A percentile compares a stretch with the other conserved stretches of the same genome.
phyloP scores from a whole-genome alignment of 2,329 filamentous ascomycete genomes.

The Cytospora mali region DNA sequence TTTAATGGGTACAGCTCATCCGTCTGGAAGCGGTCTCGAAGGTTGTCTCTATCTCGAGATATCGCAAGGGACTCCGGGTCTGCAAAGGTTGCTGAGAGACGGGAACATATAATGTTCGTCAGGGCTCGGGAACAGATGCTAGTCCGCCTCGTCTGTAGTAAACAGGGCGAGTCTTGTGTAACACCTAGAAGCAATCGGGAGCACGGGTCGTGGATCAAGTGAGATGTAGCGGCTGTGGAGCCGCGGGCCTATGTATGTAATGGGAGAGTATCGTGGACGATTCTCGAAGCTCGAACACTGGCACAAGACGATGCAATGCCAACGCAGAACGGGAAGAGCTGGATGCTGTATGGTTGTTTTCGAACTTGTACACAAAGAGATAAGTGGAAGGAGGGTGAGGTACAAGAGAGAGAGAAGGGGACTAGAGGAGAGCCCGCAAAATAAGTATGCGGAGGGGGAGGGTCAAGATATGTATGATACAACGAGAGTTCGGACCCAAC shows the following conservation, averaged over 20 bases:
- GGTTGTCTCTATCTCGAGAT: slow-evolving; percentile 10
- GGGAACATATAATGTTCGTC: slow-evolving; percentile 27
- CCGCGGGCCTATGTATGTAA: slow-evolving; percentile 26
- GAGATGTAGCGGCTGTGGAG: slow-evolving; percentile 27
- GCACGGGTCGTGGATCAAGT: slow-evolving; percentile 17
- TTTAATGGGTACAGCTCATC: slow-evolving; percentile 18
- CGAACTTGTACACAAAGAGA: slow-evolving; percentile 18
- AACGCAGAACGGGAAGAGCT: slow-evolving; percentile 28
- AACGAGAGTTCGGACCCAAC: slow-evolving; percentile 20
- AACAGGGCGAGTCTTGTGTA: slow-evolving; percentile 29
- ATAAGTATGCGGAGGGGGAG: slow-evolving; percentile 25
- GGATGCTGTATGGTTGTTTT: slow-evolving; percentile 21
- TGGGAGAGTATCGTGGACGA: slow-evolving; percentile 20
- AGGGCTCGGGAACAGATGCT: slow-evolving; percentile 12
- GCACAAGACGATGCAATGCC: slow-evolving; percentile 29
- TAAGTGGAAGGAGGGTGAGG: slow-evolving; percentile 4
- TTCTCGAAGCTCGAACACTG: slow-evolving; percentile 25
- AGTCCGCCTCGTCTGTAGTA: slow-evolving; percentile 25
- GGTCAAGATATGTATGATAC: slow-evolving; percentile 29
- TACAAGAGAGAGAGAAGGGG: slow-evolving; percentile 4
- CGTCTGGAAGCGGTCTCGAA: slow-evolving; percentile 15
- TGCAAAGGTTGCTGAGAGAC: slow-evolving; percentile 12
- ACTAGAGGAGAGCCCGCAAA: slow-evolving; percentile 14
- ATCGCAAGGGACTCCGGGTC: neutral
- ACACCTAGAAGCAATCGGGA: slow-evolving; percentile 22